phyloP scores from a whole-genome alignment of 2,329 filamentous ascomycete species.

The Fusarium temperatum region DNA sequence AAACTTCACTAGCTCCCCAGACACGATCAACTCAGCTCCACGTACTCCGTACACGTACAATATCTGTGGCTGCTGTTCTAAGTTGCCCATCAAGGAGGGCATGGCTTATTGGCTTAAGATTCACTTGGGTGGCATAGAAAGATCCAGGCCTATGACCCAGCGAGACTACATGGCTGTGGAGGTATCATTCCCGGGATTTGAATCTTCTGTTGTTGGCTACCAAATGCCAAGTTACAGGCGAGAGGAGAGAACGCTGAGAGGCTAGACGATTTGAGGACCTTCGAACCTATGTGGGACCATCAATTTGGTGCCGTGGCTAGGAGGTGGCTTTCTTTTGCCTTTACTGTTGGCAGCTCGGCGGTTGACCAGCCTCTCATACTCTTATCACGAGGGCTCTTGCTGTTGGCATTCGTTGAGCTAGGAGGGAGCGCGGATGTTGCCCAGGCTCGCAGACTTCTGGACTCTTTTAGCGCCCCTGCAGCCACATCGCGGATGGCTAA shows the following conservation, averaged over 20 bases:
- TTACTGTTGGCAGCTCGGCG: not conserved
- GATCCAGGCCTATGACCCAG: not conserved
- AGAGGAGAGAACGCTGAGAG: not conserved
- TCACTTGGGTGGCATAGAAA: not conserved
- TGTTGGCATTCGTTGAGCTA: not conserved
- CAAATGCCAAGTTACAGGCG: not conserved
- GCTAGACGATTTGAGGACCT: not conserved
- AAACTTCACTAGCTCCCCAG: constrained; percentile 20
- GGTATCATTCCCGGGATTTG: not conserved
- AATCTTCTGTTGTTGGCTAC: not conserved
- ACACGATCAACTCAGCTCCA: not conserved
- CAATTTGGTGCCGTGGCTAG: not conserved
- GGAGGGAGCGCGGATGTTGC: not conserved
- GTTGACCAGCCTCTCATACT: not conserved
- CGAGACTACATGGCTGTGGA: not conserved
- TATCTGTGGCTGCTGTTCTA: not conserved
- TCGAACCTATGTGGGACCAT: not conserved
- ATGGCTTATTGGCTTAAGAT: not conserved
- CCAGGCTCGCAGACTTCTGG: not conserved
- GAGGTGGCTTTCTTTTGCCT: not conserved
- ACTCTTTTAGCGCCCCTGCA: constrained; percentile 2
- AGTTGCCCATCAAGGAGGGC: not conserved
- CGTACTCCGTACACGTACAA: not conserved
- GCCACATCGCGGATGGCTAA: constrained; percentile 1
- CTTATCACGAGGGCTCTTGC: not conserved